A percentile compares a stretch with the other conserved stretches of the same genome.
Evolutionary conservation across 495 filamentous ascomycete species (phyloP).

Genomic region (Annulohypoxylon bovei): DNA sequence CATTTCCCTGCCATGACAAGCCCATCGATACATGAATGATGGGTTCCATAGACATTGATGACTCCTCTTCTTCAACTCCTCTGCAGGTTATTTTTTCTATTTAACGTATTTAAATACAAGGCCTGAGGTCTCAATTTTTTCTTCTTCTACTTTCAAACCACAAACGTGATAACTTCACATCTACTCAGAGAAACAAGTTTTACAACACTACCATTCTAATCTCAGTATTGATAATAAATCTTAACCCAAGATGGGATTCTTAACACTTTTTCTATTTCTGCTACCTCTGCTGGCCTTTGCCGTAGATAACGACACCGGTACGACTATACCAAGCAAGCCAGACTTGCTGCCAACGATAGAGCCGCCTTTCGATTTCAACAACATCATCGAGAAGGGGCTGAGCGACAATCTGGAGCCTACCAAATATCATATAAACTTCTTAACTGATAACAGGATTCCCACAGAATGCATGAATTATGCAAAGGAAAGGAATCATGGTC

Average conservation of each 20-base stretch:
- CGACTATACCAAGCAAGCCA: neutral
- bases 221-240: neutral
- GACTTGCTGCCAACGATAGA: neutral
- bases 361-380: slow-evolving; percentile 1
- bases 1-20: neutral
- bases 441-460: neutral
- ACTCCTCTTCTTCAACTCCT: neutral
- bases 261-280: neutral
- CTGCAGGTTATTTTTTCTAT: neutral
- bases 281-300: neutral
- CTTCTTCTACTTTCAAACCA: neutral
- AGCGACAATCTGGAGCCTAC: neutral
- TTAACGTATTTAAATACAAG: neutral
- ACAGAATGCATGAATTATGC: neutral
- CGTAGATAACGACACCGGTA: neutral
- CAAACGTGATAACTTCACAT: neutral
- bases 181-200: neutral
- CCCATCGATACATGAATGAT: neutral
- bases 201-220: too few species aligned
- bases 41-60: neutral
- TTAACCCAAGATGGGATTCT: neutral
- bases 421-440: neutral
- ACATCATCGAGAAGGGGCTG: slow-evolving; percentile 4
- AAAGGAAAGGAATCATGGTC: neutral
- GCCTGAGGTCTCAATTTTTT: neutral